Base-by-base conservation (phyloP, 2,329 filamentous ascomycete species). In the Trichophyton schoenleinii region DNA sequence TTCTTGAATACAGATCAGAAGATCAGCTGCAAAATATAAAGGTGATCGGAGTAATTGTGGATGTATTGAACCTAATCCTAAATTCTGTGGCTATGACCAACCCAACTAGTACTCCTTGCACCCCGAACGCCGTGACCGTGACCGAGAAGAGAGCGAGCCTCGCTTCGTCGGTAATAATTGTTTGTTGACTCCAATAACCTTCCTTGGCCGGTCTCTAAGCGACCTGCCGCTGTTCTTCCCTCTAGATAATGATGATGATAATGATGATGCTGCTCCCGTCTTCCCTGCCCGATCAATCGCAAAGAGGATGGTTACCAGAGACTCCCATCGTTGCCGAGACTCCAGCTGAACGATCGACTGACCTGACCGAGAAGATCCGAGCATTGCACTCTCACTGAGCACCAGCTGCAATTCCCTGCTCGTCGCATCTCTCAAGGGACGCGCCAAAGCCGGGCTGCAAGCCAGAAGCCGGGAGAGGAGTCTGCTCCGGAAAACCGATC, bases 401-500 rank as follows among this genome's bases (percentile, higher is more conserved):
- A 75, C 75, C 71, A 75, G 76, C 75, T 78, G 77, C 77, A 79
- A 78, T 74, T 76, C 77, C 75, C 73, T 74, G 75, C 77, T 77
- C 74, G 77, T 78, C 76, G 77, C 77, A 78, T 77, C 77, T 71
- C 74, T 74, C 71, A 79, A 75, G 71, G 77, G 77, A 77, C 76
- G 77, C 77, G 77, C 77, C 76, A 78, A 75, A 74, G 76, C 76
- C 73, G 77, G 77, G 76, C 77, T 79, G 77, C 77, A 78, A 67
- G 75, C 76, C 68, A 79, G 75, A 66, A 79, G 76, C 73, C 77
- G 71, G 69, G 73, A 73, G 72, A 79, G 77, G 68, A 79, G 73
- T 70, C 71, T 76, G 73, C 76, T 77, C 71, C 77, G 77, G 66
- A 79, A 78, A 72, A 75, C 73, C 68, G 76, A 66, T 75, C 74